Conservation (phyloP, 1,139 yeast species). For the Pichia sp. region DNA sequence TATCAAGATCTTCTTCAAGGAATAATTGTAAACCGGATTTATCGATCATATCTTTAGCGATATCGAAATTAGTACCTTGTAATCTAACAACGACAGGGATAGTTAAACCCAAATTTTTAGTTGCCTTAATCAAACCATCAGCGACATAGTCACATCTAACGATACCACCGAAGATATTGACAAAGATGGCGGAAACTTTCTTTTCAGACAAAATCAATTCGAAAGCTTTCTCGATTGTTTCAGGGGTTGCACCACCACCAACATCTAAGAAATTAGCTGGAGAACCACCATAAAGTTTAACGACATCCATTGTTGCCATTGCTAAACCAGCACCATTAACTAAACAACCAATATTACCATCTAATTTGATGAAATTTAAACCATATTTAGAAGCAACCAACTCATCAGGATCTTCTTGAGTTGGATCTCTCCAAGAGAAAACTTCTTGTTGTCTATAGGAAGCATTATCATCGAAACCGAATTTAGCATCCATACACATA, state of each 20-base stretch:
- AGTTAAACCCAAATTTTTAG: constrained; percentile 79
- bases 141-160: constrained; percentile 99
- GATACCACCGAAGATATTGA: constrained; percentile 98
- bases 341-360: constrained; percentile 96
- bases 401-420: constrained; percentile 98
- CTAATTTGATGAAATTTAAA: constrained; percentile 92
- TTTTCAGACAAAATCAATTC: constrained; percentile 84
- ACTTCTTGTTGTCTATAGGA: constrained; percentile 91
- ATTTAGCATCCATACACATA: constrained; percentile 98
- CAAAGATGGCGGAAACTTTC: constrained; percentile 91
- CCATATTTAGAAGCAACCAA: constrained; percentile 85
- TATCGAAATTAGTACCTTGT: constrained; percentile 93
- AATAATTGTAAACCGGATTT: constrained; percentile 90
- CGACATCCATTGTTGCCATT: constrained; percentile 99
- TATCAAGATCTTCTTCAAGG: constrained; percentile 88
- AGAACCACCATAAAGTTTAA: constrained; percentile 95
- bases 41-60: constrained; percentile 80
- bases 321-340: constrained; percentile 99
- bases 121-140: constrained; percentile 89
- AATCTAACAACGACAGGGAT: constrained; percentile 97
- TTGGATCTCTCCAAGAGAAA: constrained; percentile 91
- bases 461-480: constrained; percentile 96
- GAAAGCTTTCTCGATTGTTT: constrained; percentile 95
- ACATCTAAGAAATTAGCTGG: constrained; percentile 99
- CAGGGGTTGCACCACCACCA: constrained; percentile 99